Evolutionary conservation across 257 asterid genomes (phyloP).

Genomic region (Rauvolfia tetraphylla): DNA sequence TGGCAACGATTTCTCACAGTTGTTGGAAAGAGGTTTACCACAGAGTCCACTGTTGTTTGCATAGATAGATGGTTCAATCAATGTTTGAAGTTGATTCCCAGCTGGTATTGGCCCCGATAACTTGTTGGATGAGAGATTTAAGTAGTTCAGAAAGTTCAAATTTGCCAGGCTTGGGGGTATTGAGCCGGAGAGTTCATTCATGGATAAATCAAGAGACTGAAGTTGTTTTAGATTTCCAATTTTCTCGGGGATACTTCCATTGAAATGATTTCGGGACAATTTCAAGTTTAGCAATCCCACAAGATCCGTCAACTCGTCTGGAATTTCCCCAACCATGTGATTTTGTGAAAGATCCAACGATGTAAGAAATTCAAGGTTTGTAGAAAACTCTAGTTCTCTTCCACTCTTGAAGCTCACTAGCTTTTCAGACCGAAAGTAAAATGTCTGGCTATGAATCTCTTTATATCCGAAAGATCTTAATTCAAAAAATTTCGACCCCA

Average conservation of each 20-base stretch:
- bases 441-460: too few relatives aligned
- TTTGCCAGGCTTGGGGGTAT: too few relatives aligned
- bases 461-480: too few relatives aligned
- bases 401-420: background rate
- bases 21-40: slow-evolving; percentile 1
- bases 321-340: slow-evolving; percentile 10
- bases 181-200: too few relatives aligned
- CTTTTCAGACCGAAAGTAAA: background rate
- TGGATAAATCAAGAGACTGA: too few relatives aligned
- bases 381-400: too few relatives aligned
- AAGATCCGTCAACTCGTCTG: slow-evolving; percentile 12
- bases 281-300: slow-evolving; percentile 4
- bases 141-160: too few relatives aligned
- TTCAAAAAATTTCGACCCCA: too few relatives aligned
- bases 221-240: slow-evolving; percentile 12
- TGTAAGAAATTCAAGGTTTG: too few relatives aligned
- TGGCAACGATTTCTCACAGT: too few relatives aligned
- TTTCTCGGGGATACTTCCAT: slow-evolving; percentile 26
- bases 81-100: slow-evolving; percentile 29
- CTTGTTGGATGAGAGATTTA: slow-evolving; percentile 31
- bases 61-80: slow-evolving; percentile 11
- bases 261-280: slow-evolving; percentile 22
- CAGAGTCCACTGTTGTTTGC: background rate
- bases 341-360: too few relatives aligned
- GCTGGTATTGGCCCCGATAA: slow-evolving; percentile 31